A percentile compares a stretch with the other conserved stretches of the same genome.
phyloP scores from a whole-genome alignment of 1,284 basidiomycete genomes.

The Grifola frondosa region DNA sequence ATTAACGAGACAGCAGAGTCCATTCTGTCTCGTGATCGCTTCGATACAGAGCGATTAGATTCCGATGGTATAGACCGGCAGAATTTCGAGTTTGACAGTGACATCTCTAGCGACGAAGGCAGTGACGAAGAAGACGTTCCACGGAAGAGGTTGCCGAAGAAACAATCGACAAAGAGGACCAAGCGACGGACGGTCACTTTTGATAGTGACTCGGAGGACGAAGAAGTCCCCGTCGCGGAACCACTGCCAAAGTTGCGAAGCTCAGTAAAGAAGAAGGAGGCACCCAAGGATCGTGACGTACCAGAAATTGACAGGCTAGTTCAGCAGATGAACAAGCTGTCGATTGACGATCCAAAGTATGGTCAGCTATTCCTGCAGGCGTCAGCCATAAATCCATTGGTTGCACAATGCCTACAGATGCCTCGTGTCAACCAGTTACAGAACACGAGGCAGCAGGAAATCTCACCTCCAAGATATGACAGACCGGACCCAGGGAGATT shows the following conservation, averaged over 20 bases:
- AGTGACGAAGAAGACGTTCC: not conserved
- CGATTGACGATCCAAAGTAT: conserved; percentile 1
- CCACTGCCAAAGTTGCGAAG: not conserved
- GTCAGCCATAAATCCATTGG: conserved; percentile 1
- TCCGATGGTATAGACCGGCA: not conserved
- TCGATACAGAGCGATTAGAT: conserved; percentile 1
- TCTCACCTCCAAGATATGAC: conserved; percentile 1
- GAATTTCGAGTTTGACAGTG: not conserved
- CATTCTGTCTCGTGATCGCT: not conserved
- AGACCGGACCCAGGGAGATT: not conserved
- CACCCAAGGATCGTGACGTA: not conserved
- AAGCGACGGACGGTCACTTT: too few species aligned
- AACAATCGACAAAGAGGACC: not conserved
- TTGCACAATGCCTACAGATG: not conserved
- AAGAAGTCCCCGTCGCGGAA: too few species aligned
- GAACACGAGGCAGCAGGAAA: not conserved
- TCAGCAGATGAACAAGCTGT: conserved; percentile 1
- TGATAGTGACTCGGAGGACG: not conserved
- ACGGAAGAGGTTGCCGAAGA: not conserved
- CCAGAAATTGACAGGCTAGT: not conserved
- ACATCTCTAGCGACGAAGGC: not conserved
- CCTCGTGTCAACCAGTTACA: not conserved
- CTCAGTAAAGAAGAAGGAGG: not conserved
- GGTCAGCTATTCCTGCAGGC: not conserved
- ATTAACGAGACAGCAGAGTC: not conserved